Conservation (phyloP, 495 filamentous ascomycete genomes). For the Tuber melanosporum region DNA sequence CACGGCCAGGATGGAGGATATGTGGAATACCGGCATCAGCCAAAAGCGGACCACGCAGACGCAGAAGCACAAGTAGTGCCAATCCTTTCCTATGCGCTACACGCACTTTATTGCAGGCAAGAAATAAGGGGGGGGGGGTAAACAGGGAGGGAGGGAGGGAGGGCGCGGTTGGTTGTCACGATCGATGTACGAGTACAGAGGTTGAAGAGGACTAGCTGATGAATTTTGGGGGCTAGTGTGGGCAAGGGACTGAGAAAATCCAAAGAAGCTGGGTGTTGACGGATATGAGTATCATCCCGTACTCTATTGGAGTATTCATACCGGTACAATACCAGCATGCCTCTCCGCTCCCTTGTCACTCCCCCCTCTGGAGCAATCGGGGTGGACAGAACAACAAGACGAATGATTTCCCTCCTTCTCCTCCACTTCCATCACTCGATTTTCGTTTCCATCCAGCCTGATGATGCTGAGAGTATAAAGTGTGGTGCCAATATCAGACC, state of each 20-base stretch:
- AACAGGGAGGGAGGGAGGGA: neutral
- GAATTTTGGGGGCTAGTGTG: neutral
- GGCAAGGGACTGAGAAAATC: constrained; percentile 1
- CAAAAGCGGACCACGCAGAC: neutral
- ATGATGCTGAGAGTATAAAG: neutral
- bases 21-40: neutral
- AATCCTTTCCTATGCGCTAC: neutral
- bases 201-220: constrained; percentile 1
- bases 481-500: neutral
- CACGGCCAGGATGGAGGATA: neutral
- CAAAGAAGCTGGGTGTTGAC: constrained; percentile 17
- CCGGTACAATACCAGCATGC: neutral
- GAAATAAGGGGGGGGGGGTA: constrained; percentile 1
- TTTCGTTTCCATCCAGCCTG: neutral
- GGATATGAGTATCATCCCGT: neutral
- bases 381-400: neutral
- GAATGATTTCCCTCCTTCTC: neutral
- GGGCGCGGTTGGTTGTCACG: constrained; percentile 18
- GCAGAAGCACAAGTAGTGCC: constrained; percentile 1
- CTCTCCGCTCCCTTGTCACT: neutral
- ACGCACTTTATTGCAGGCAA: neutral
- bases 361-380: neutral
- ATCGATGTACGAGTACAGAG: neutral
- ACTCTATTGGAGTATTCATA: too few species aligned
- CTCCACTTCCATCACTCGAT: neutral